A percentile compares a stretch with the other conserved stretches of the same genome.
Conservation (phyloP, 2,329 filamentous ascomycete genomes). For the Leptographium procerum region DNA sequence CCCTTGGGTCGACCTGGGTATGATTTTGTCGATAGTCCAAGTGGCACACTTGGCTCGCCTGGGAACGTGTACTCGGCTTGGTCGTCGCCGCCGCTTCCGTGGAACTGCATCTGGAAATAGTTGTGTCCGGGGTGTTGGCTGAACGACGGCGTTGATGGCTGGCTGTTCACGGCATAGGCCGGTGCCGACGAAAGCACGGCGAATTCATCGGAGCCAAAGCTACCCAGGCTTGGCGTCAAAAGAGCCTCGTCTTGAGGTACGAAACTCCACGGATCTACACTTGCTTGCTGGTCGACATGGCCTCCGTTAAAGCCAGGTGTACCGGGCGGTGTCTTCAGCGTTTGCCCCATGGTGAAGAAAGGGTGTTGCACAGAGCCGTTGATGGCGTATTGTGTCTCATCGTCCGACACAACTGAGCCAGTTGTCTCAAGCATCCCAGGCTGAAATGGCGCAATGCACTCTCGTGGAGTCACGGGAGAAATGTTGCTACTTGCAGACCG, state of each 20-base stretch:
- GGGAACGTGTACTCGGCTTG: conserved; percentile 43
- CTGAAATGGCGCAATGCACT: neutral
- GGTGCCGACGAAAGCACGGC: conserved; percentile 27
- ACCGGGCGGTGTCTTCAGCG: conserved; percentile 8
- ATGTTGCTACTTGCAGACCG: conserved; percentile 4
- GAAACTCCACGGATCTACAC: conserved; percentile 17
- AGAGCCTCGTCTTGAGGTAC: conserved; percentile 35
- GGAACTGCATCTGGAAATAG: conserved; percentile 21
- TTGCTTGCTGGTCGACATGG: neutral
- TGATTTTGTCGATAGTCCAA: conserved; percentile 23
- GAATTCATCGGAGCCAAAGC: conserved; percentile 35
- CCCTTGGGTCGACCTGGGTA: conserved; percentile 25
- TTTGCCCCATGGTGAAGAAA: conserved; percentile 2
- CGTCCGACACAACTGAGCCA: conserved; percentile 4
- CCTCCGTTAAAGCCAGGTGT: conserved; percentile 5
- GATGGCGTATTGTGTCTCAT: conserved; percentile 1
- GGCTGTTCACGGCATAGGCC: conserved; percentile 34
- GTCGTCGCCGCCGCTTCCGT: conserved; percentile 19
- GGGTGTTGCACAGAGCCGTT: neutral
- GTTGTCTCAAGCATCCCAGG: neutral
- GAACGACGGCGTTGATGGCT: conserved; percentile 38
- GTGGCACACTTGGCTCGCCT: conserved; percentile 25
- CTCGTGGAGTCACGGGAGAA: conserved; percentile 1
- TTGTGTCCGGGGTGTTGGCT: conserved; percentile 31
- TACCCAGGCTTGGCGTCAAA: conserved; percentile 33